These are phyloP conservation scores for Solanum virginianum DNA, from an alignment of 257 asterid genomes.

Conservation along the genomic window DNA sequence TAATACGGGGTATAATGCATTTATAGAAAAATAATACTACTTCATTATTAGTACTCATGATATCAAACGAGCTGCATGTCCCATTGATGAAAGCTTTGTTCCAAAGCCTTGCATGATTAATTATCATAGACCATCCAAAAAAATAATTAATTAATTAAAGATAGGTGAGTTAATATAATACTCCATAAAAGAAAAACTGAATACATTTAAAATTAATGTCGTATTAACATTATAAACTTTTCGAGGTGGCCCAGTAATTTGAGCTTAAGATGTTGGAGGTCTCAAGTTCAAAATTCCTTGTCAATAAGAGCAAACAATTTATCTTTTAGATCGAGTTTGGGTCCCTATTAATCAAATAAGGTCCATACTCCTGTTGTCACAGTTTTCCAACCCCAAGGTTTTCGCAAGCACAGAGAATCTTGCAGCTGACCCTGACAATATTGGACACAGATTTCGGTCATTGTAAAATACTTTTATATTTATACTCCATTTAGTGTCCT, in stretches of 20 bases:
- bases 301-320: rapidly evolving
- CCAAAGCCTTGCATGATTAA: not conserved
- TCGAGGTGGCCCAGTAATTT: too few species aligned
- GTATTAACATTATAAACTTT: too few species aligned
- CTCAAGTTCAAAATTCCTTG: rapidly evolving
- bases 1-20: not conserved
- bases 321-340: too few species aligned
- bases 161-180: not conserved
- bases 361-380: not conserved
- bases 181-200: too few species aligned
- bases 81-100: not conserved
- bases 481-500: not conserved
- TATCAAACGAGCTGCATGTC: not conserved
- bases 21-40: not conserved
- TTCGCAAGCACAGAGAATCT: slow-evolving; percentile 11
- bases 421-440: not conserved
- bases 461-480: not conserved
- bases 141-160: not conserved
- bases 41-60: not conserved
- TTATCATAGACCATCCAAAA: not conserved
- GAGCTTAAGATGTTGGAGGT: rapidly evolving
- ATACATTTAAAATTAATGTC: too few species aligned
- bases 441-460: not conserved
- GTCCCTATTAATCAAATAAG: not conserved
- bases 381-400: not conserved